Percentiles rank a stretch among this genome's conserved stretches.
Evolutionary conservation across 257 asterid species (phyloP).

Genomic region (Parsonsia alboflavescens): DNA sequence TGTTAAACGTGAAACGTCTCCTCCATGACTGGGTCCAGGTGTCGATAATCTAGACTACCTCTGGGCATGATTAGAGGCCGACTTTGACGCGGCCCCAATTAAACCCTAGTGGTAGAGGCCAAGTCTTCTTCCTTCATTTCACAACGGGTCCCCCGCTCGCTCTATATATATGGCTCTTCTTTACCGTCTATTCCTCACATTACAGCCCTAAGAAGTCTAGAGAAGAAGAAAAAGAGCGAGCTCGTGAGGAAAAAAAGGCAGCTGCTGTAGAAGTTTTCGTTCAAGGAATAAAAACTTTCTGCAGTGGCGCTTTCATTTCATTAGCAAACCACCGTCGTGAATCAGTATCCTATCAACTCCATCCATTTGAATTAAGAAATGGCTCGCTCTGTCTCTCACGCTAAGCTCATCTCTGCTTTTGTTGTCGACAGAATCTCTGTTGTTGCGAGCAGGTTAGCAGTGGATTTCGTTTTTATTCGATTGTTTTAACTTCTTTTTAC

Average conservation of each 20-base stretch:
- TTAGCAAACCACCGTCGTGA: background rate
- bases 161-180: slow-evolving; percentile 1
- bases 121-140: background rate
- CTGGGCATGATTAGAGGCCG: slow-evolving; percentile 15
- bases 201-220: background rate
- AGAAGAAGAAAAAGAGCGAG: slow-evolving; percentile 7
- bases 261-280: slow-evolving; percentile 18
- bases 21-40: slow-evolving; percentile 6
- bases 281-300: background rate
- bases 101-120: background rate
- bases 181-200: background rate
- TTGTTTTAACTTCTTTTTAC: too few relatives aligned
- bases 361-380: slow-evolving; percentile 1
- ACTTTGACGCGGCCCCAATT: slow-evolving; percentile 20
- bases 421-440: slow-evolving; percentile 22
- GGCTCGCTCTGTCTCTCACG: slow-evolving; percentile 32
- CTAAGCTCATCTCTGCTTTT: slow-evolving; percentile 29
- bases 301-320: slow-evolving; percentile 8
- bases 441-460: slow-evolving; percentile 25
- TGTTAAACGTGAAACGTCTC: background rate
- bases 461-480: background rate
- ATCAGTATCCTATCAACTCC: background rate
- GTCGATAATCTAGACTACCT: slow-evolving; percentile 11
- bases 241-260: background rate
- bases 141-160: background rate